phyloP scores from a whole-genome alignment of 1,139 yeast species.

The Hemisphaericaspora lyxosophila region DNA sequence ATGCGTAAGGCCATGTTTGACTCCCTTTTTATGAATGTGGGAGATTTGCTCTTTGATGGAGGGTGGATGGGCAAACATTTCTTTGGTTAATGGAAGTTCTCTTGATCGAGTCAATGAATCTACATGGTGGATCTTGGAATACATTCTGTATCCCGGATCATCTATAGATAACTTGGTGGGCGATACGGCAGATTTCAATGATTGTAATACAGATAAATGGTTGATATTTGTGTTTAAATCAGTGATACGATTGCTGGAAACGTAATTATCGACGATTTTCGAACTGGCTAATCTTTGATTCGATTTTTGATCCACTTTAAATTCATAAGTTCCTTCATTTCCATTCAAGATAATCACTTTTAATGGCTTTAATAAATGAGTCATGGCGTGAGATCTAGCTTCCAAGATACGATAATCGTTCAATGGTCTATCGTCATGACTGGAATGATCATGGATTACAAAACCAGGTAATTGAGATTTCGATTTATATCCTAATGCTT shows the following conservation, averaged over 20 bases:
- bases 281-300: constrained; percentile 24
- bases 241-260: constrained; percentile 14
- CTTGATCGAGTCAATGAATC: constrained; percentile 10
- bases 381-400: constrained; percentile 28
- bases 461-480: constrained; percentile 30
- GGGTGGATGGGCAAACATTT: constrained; percentile 24
- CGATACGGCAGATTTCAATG: constrained; percentile 17
- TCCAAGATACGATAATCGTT: constrained; percentile 30
- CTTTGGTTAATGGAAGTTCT: constrained; percentile 19
- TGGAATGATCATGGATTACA: constrained; percentile 25
- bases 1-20: constrained; percentile 13
- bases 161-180: constrained; percentile 21
- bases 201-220: constrained; percentile 21
- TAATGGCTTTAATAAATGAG: constrained; percentile 32
- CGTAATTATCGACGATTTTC: constrained; percentile 22
- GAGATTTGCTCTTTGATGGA: constrained; percentile 20
- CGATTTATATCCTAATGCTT: constrained; percentile 21
- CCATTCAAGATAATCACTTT: constrained; percentile 29
- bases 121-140: constrained; percentile 11
- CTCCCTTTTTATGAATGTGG: constrained; percentile 16
- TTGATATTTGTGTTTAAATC: constrained; percentile 16
- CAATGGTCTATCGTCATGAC: constrained; percentile 27
- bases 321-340: constrained; percentile 32
- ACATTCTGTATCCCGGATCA: constrained; percentile 27
- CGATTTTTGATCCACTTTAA: constrained; percentile 23